phyloP scores from a whole-genome alignment of 805 yeast species.

The Saccharomycopsis fermentans region DNA sequence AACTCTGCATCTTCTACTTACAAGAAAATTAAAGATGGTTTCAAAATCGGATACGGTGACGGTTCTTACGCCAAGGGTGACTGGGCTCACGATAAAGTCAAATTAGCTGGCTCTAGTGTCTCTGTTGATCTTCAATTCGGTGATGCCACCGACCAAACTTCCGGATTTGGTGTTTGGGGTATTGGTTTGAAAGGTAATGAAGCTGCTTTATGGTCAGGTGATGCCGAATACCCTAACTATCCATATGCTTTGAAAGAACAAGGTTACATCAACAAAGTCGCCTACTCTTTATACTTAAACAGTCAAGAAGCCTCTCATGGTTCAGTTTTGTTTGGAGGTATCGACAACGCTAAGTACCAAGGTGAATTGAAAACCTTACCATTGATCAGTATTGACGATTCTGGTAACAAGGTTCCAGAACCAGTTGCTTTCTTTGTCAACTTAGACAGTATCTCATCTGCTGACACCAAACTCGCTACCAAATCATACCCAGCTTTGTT shows the following conservation, averaged over 20 bases:
- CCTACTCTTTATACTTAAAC: constrained; percentile 40
- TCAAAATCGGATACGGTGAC: constrained; percentile 38
- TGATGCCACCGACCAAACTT: constrained; percentile 13
- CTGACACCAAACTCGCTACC: constrained; percentile 13
- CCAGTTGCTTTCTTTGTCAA: constrained; percentile 19
- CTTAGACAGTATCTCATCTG: constrained; percentile 1
- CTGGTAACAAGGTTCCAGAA: constrained; percentile 27
- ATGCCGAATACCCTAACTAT: constrained; percentile 20
- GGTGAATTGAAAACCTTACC: constrained; percentile 29
- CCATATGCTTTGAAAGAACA: constrained; percentile 28
- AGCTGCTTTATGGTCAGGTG: constrained; percentile 46
- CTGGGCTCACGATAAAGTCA: constrained; percentile 27
- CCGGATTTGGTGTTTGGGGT: constrained; percentile 41
- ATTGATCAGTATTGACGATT: constrained; percentile 21
- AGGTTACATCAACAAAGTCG: constrained; percentile 32
- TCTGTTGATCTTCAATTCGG: constrained; percentile 6
- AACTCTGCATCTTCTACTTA: constrained; percentile 27
- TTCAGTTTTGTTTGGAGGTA: constrained; percentile 34
- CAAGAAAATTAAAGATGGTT: constrained; percentile 25
- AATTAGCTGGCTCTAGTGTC: constrained; percentile 10
- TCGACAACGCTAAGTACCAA: constrained; percentile 31
- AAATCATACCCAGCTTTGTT: constrained; percentile 31
- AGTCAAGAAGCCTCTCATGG: constrained; percentile 25
- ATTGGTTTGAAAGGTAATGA: constrained; percentile 65
- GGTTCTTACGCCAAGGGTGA: constrained; percentile 39